phyloP scores from a whole-genome alignment of 1,284 basidiomycete species.

The Malassezia slooffiae region DNA sequence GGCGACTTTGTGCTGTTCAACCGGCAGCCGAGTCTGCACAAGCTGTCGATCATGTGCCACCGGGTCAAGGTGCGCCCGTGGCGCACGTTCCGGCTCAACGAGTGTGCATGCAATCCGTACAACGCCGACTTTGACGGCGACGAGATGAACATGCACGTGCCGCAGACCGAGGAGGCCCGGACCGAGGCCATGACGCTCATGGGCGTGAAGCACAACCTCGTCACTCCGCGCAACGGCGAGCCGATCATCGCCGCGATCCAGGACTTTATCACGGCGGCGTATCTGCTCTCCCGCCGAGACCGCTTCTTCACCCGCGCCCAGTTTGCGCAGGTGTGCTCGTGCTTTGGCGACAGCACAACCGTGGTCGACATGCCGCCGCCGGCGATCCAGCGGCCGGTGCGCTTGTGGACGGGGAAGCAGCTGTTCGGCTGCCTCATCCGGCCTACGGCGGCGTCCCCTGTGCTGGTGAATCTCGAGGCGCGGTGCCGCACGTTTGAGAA shows the following conservation, averaged over 20 bases:
- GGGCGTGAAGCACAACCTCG: conserved; percentile 94
- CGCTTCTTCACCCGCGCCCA: conserved; percentile 86
- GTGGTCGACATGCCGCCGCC: conserved; percentile 94
- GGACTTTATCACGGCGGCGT: conserved; percentile 56
- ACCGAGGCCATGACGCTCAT: conserved; percentile 96
- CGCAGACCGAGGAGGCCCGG: conserved; percentile 95
- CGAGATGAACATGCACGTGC: conserved; percentile 98
- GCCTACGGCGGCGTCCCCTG: conserved; percentile 69
- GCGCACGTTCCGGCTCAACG: conserved; percentile 92
- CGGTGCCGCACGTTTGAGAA: conserved; percentile 91
- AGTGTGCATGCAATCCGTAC: conserved; percentile 98
- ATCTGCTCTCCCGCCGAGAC: conserved; percentile 82
- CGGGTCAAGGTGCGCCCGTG: conserved; percentile 89
- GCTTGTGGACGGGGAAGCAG: conserved; percentile 97
- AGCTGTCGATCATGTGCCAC: conserved; percentile 80
- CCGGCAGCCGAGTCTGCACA: conserved; percentile 91
- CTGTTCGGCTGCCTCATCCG: conserved; percentile 93
- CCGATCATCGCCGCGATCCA: conserved; percentile 45
- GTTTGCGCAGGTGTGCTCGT: conserved; percentile 92
- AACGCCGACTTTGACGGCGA: conserved; percentile 99
- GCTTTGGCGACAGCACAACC: conserved; percentile 78
- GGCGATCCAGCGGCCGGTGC: conserved; percentile 80
- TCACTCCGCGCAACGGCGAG: conserved; percentile 52
- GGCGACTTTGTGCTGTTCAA: conserved; percentile 98
- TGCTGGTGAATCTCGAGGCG: conserved; percentile 78